Evolutionary conservation across 2,329 filamentous ascomycete genomes (phyloP), one percentile per base, ranked within the genome.

Genomic region (Incumbomyces lentus): DNA sequence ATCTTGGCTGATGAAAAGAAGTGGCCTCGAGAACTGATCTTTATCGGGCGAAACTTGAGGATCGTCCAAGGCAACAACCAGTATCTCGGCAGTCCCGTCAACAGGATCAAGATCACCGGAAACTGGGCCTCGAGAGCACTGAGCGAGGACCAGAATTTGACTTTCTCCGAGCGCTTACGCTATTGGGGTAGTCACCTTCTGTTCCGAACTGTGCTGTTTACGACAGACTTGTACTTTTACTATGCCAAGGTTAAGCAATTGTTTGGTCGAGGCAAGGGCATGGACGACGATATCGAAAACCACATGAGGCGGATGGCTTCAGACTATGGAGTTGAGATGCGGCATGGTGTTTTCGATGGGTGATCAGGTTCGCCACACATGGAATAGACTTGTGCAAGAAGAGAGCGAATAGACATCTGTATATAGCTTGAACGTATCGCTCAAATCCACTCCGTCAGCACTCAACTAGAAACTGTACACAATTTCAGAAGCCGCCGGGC

Each of bases 51-150:
- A 33, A 95, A 94, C 63, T 79, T 95, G 72, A 79, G 89, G 44
- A 95, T 95, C 58, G 88, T 95, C 2, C 88, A 95, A 65, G 86
- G 82, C 5, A 93, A 94, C 65, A 94, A 95, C 62, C 87, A 94
- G 61, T 90, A 84, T 65, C 75, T 95, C 43, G 88, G 88, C 17
- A 86, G 82, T 0, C 89, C 89, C 0, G 87, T 95, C 36, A 89
- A 95, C 64, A 74, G 92, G 1, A 79, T 96, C 64, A 95, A 95
- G 69, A 88, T 94, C 62, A 95, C 92, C 52, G 89, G 89, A 17
- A 74, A 80, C 48, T 96, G 90, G 90, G 90, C 90, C 1, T 86
- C 80, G 49, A 73, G 85, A 17, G 88, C 86, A 44, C 68, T 96
- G n/a, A 82, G 83, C 18, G 81, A 93, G 64, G 81, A 82, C 53